Evolutionary conservation across 441 rosid species (phyloP).

Genomic region (Pelargonium cotyledonis): DNA sequence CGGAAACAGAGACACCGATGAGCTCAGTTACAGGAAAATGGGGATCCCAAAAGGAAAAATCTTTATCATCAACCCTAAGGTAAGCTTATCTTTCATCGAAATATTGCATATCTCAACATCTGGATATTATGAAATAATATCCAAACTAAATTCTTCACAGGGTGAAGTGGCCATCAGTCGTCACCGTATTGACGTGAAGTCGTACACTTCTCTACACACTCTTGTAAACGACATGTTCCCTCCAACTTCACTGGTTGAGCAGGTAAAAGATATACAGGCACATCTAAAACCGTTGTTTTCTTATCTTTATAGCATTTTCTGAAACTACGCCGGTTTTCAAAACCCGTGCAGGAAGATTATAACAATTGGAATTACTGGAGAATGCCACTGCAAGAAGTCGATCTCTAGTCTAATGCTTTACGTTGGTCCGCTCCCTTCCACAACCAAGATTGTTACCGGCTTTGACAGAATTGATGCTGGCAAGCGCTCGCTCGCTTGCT

Average conservation of each 20-base stretch:
- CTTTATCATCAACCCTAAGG: constrained; percentile 88
- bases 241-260: constrained; percentile 66
- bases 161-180: constrained; percentile 89
- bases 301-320: background rate
- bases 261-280: constrained; percentile 33
- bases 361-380: constrained; percentile 86
- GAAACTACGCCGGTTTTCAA: background rate
- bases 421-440: background rate
- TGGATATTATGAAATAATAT: background rate
- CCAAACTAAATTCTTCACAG: constrained; percentile 27
- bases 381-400: constrained; percentile 51
- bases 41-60: constrained; percentile 89
- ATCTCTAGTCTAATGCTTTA: constrained; percentile 21
- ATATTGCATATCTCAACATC: background rate
- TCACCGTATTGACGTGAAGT: constrained; percentile 46
- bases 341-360: constrained; percentile 59
- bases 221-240: constrained; percentile 90
- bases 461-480: too few species aligned
- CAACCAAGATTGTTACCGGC: too few species aligned
- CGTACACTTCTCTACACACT: constrained; percentile 78
- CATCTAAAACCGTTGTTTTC: constrained; percentile 9
- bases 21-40: constrained; percentile 75
- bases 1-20: constrained; percentile 87
- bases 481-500: too few species aligned
- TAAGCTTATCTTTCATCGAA: constrained; percentile 12